phyloP scores from a whole-genome alignment of 805 yeast genomes.

The Wickerhamiella cacticola region DNA sequence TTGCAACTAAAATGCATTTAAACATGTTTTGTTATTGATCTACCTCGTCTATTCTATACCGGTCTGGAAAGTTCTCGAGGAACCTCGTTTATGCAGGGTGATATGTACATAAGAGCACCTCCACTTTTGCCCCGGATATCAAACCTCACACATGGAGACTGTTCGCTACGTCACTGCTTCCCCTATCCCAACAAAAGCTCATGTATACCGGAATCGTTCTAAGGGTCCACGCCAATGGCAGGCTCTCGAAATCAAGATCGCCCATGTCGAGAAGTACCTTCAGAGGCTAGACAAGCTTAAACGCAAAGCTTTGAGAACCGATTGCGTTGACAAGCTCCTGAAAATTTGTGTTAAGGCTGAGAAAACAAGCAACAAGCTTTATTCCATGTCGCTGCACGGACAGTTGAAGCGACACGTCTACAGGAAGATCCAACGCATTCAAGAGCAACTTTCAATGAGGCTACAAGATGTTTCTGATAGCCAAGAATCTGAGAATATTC shows the following conservation, averaged over 20 bases:
- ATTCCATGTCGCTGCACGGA: not conserved
- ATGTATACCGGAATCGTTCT: not conserved
- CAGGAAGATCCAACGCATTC: not conserved
- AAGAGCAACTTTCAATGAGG: not conserved
- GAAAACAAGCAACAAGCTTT: not conserved
- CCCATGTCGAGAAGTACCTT: not conserved
- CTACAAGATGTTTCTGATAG: not conserved
- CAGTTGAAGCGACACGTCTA: not conserved
- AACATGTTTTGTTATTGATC: not conserved
- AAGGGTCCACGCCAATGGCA: not conserved
- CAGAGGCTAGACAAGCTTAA: not conserved
- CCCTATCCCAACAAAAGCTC: conserved; percentile 1
- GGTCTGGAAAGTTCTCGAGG: conserved; percentile 8
- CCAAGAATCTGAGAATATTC: not conserved
- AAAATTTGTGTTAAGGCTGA: not conserved
- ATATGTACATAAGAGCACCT: not conserved
- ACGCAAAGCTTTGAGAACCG: not conserved
- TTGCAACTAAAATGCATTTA: not conserved
- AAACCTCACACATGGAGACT: not conserved
- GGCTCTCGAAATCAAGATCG: not conserved
- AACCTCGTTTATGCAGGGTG: not conserved
- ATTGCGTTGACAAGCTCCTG: not conserved
- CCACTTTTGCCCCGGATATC: not conserved
- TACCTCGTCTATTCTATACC: not conserved
- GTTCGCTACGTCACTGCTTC: conserved; percentile 1